Evolutionary conservation across 805 yeast species (phyloP).

Genomic region (Yamadazyma sp.): DNA sequence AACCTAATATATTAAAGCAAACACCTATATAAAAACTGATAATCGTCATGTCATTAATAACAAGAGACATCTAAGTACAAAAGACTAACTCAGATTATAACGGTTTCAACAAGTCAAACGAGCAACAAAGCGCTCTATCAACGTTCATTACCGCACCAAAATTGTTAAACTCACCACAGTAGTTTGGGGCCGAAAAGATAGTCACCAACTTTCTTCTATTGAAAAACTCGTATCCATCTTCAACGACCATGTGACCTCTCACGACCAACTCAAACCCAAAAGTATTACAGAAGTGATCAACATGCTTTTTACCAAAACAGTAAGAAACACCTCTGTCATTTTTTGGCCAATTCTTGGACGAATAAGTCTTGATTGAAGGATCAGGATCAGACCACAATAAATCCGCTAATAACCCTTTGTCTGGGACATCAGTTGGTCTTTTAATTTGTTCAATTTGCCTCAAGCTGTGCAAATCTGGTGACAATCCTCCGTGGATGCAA

Average conservation of each 20-base stretch:
- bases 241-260: conserved; percentile 88
- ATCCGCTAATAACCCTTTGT: conserved; percentile 74
- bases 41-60: conserved; percentile 8
- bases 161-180: conserved; percentile 78
- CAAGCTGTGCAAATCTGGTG: conserved; percentile 66
- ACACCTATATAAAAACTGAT: conserved; percentile 3
- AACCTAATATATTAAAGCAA: conserved; percentile 4
- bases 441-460: conserved; percentile 68
- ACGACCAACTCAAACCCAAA: conserved; percentile 77
- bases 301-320: conserved; percentile 71
- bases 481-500: conserved; percentile 70
- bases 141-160: conserved; percentile 82
- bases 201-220: conserved; percentile 73
- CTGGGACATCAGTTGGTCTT: conserved; percentile 84
- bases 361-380: conserved; percentile 31
- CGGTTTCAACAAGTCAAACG: conserved; percentile 70
- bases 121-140: conserved; percentile 64
- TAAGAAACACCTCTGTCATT: conserved; percentile 84
- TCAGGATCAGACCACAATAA: conserved; percentile 83
- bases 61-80: conserved; percentile 1
- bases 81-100: conserved; percentile 4
- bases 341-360: conserved; percentile 63
- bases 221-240: conserved; percentile 84
- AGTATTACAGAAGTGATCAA: conserved; percentile 62
- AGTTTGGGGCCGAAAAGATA: conserved; percentile 79